Percentiles rank a stretch among this genome's conserved stretches.
Conservation (phyloP, 2,329 filamentous ascomycete genomes). For the Phyllosticta citriasiana region DNA sequence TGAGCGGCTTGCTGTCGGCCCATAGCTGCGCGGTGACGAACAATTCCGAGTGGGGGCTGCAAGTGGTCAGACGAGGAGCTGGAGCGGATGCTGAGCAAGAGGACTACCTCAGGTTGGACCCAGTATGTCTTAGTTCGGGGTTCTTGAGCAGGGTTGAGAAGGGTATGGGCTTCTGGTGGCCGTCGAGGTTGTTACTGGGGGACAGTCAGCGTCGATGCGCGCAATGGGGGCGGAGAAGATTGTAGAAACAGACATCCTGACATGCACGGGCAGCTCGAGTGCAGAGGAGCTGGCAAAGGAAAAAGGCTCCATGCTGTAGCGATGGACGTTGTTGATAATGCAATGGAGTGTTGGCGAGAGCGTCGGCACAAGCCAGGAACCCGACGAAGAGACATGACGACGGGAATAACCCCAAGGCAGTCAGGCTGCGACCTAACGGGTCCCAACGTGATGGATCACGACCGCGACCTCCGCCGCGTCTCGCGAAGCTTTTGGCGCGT, state of each 20-base stretch:
- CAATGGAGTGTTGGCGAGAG: background rate
- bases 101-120: slow-evolving; percentile 64
- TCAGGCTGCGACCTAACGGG: background rate
- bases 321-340: background rate
- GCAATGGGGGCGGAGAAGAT: background rate
- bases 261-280: slow-evolving; percentile 59
- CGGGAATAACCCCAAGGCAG: too few relatives aligned
- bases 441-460: background rate
- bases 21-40: slow-evolving; percentile 90
- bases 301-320: slow-evolving; percentile 73
- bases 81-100: background rate
- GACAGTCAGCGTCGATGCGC: slow-evolving; percentile 15
- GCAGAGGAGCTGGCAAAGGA: slow-evolving; percentile 87
- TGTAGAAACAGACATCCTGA: slow-evolving; percentile 48
- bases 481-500: background rate
- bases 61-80: slow-evolving; percentile 1
- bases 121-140: slow-evolving; percentile 74
- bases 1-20: slow-evolving; percentile 90
- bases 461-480: background rate
- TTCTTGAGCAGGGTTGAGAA: slow-evolving; percentile 70
- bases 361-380: background rate
- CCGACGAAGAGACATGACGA: background rate
- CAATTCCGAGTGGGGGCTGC: slow-evolving; percentile 71
- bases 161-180: slow-evolving; percentile 62
- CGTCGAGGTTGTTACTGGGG: slow-evolving; percentile 62